phyloP scores from a whole-genome alignment of 768 basidiomycete genomes.

The Lactifluus echinatus region DNA sequence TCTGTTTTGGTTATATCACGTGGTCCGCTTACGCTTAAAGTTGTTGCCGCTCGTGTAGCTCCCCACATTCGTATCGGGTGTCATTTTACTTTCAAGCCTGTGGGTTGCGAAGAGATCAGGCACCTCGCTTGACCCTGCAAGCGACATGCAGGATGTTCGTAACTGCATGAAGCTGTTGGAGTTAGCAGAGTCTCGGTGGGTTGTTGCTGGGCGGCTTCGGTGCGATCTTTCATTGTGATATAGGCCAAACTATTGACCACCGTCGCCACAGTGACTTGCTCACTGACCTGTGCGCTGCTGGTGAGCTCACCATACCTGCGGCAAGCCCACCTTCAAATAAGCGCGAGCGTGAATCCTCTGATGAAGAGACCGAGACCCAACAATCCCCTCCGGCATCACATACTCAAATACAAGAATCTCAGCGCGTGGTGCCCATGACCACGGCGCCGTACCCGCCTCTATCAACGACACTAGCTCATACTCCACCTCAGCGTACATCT shows the following conservation, averaged over 20 bases:
- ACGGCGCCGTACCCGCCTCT: background rate
- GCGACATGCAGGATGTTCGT: conserved; percentile 44
- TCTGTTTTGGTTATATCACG: background rate
- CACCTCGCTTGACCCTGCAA: conserved; percentile 31
- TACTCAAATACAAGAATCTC: background rate
- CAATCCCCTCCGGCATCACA: background rate
- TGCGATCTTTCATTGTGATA: background rate
- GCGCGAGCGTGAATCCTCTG: conserved; percentile 12
- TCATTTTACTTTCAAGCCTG: conserved; percentile 47
- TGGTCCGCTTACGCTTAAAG: background rate
- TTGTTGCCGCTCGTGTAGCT: conserved; percentile 20
- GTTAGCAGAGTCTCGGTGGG: conserved; percentile 16
- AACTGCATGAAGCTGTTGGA: conserved; percentile 34
- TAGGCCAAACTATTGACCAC: background rate
- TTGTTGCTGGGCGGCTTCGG: conserved; percentile 17
- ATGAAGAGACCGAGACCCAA: conserved; percentile 2
- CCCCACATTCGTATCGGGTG: conserved; percentile 38
- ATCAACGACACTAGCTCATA: background rate
- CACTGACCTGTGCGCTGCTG: conserved; percentile 3
- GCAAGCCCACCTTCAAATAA: conserved; percentile 14
- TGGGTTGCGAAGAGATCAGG: conserved; percentile 44
- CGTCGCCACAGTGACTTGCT: conserved; percentile 11
- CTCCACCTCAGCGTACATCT: background rate
- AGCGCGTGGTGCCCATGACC: background rate
- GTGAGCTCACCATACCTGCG: conserved; percentile 13